phyloP scores from a whole-genome alignment of 2,329 filamentous ascomycete species.

The Cladophialophora yegresii region DNA sequence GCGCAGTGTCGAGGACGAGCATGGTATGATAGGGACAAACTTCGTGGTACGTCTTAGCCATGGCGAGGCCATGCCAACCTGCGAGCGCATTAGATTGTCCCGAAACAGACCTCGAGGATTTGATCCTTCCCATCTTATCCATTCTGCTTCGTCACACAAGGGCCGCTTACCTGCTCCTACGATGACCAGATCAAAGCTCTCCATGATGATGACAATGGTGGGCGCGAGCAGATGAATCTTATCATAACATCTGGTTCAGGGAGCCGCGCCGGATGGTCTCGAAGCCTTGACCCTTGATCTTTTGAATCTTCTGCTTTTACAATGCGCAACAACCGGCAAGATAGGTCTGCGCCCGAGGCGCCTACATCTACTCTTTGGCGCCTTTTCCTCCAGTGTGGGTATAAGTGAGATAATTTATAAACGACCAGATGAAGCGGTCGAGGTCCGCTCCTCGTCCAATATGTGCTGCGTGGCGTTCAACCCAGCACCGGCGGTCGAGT shows the following conservation, averaged over 20 bases:
- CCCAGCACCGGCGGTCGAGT: not conserved
- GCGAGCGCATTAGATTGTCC: not conserved
- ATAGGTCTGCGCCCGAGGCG: not conserved
- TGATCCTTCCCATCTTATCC: not conserved
- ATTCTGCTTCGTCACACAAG: not conserved
- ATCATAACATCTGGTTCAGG: not conserved
- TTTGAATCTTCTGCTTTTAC: not conserved
- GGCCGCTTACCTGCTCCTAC: constrained; percentile 12
- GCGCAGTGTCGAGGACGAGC: constrained; percentile 59
- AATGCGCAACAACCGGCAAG: not conserved
- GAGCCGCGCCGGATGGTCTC: not conserved
- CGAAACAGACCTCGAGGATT: not conserved
- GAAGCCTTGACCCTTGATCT: too few species aligned
- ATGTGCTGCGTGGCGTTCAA: not conserved
- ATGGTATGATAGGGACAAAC: constrained; percentile 60
- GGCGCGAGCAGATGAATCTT: not conserved
- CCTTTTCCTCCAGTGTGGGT: not conserved
- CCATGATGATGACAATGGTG: not conserved
- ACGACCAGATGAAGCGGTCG: not conserved
- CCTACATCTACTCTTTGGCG: not conserved
- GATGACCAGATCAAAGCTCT: constrained; percentile 12
- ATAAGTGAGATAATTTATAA: not conserved
- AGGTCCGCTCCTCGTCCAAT: not conserved
- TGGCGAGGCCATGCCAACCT: constrained; percentile 60
- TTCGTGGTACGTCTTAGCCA: constrained; percentile 63